Evolutionary conservation across 768 basidiomycete genomes (phyloP), one percentile per base, ranked within the genome.

Genomic region (Candolleomyces efflorescens): DNA sequence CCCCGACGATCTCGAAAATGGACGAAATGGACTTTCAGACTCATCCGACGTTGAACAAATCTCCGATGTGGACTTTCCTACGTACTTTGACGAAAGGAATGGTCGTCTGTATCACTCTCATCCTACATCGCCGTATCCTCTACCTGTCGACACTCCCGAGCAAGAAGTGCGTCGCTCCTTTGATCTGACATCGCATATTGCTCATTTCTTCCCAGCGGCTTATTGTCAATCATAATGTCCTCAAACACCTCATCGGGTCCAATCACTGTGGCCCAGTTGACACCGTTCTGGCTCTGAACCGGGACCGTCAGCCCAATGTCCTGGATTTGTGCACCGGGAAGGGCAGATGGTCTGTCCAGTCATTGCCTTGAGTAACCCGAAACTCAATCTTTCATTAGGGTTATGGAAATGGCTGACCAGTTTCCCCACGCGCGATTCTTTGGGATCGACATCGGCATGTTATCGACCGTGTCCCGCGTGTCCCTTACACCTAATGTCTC

Each of bases 301-400:
- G 70, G 5, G 73, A 68, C 44, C 75, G 75, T 56, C 75, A 72
- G 50, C 81, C 74, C 68, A 77, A 78, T 59, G 87, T 78, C 45
- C 75, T 93, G 49, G 90, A 93, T 69, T 64, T 91, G n/a, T 85
- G 90, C 61, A 88, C 85, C 6, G 90, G 90, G 17, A 87, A 79
- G 17, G 90, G 90, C 5, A 71, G 66, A 71, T 93, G 90, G 90
- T 89, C 60, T 55, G 80, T 57, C 53, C 60, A 53, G 61, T 60
- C 66, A 63, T 20, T 7, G 23, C 38, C 11, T 5, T 20, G 26
- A 5, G 11, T 32, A 11, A 11, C 1, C 18, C 32, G 57, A 50
- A 54, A 32, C 23, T 10, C 26, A 9, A 12, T 39, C 15, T 27
- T 56, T 55, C 61, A 36, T 17, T 50, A 92, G 90, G 90, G 75